Base-by-base conservation (phyloP, 768 basidiomycete genomes). In the Cystobasidiopsis lactophilus region DNA sequence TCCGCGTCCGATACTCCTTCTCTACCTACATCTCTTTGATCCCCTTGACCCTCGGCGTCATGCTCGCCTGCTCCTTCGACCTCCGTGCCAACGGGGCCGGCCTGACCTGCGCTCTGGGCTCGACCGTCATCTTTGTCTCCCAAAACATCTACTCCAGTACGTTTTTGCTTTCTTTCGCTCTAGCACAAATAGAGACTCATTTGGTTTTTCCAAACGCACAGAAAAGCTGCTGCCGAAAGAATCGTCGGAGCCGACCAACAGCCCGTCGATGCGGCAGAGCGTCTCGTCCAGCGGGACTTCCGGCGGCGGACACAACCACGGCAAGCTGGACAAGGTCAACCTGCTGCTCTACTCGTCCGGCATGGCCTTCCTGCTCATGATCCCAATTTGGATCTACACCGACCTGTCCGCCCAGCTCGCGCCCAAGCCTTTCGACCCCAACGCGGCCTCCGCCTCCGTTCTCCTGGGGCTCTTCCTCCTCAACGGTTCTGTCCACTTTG, bases 311-410 rank as follows among this genome's bases (percentile, higher is more conserved):
- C 18, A 21, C 9, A 7, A 35, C 16, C 33, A 35, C 3, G 59
- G 81, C 64, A 86, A 85, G 67, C 75, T 98, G 31, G 93, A 98
- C 74, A 96, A 96, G 71, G 75, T 96, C 62, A 96, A 96, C 68
- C 73, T 98, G 10, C 71, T 98, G 24, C 75, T 93, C 60, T 98
- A 91, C 69, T 93, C 91, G 2, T 85, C 85, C 2, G 73, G 83
- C 52, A 81, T 85, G 73, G 93, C 93, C 1, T 96, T 98, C 69
- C 54, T 85, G 39, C 72, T 95, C 58, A 98, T 96, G 93, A 74
- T 95, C 52, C 93, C 93, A 2, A 74, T 98, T 18, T 98, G 91
- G 91, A 55, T 79, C 13, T 91, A 82, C 65, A 80, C 78, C 61
- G 93, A 98, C 66, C 27, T 58, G 14, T 7, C 57, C 0, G 35